Conservation (phyloP, 2,329 filamentous ascomycete species). For the Bretziella fagacearum region DNA sequence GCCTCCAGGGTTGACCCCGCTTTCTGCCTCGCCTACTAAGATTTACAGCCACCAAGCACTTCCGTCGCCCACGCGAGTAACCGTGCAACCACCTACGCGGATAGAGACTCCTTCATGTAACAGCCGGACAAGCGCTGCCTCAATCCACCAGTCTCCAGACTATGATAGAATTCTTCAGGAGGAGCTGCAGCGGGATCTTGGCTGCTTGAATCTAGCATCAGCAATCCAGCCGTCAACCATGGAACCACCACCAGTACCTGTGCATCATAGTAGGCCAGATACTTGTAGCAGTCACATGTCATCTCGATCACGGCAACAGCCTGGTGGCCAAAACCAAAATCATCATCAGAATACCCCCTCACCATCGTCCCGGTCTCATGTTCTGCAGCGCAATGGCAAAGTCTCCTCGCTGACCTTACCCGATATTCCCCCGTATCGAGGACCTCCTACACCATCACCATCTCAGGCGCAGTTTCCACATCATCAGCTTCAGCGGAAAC, state of each 20-base stretch:
- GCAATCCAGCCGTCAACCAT: constrained; percentile 18
- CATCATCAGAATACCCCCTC: too few relatives aligned
- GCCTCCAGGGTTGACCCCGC: constrained; percentile 17
- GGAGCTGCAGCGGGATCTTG: constrained; percentile 47
- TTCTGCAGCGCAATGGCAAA: constrained; percentile 20
- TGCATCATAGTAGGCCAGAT: constrained; percentile 8
- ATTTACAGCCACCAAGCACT: constrained; percentile 13
- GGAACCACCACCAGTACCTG: constrained; percentile 10
- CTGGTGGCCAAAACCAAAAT: not conserved
- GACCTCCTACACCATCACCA: constrained; percentile 20
- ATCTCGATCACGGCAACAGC: not conserved
- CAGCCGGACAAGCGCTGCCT: not conserved
- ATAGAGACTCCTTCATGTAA: constrained; percentile 13
- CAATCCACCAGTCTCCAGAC: constrained; percentile 31
- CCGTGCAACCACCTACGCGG: constrained; percentile 31
- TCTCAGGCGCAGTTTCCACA: constrained; percentile 15
- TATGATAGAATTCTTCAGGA: constrained; percentile 44
- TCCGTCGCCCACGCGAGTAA: constrained; percentile 40
- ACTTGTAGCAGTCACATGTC: not conserved
- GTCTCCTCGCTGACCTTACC: constrained; percentile 28
- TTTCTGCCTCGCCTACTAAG: constrained; percentile 5
- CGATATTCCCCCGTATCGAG: constrained; percentile 39
- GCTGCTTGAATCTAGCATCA: constrained; percentile 33
- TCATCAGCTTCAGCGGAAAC: constrained; percentile 15
- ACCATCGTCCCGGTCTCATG: too few relatives aligned